A percentile compares a stretch with the other conserved stretches of the same genome.
These are phyloP conservation scores for Rhizoctonia solani DNA, from an alignment of 1,284 basidiomycete species.

Conservation along the genomic window DNA sequence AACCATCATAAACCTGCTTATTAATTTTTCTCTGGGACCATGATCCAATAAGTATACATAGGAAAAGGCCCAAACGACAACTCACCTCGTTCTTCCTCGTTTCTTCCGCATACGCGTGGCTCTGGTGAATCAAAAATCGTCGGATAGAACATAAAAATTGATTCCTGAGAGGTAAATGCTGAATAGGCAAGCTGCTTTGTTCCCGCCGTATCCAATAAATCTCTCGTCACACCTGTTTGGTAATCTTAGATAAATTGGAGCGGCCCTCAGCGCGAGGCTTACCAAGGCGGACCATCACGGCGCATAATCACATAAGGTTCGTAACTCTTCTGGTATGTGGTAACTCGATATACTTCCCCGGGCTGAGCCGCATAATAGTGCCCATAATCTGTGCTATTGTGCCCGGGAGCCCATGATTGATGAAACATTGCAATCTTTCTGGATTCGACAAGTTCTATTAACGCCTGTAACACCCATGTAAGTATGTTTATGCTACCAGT, in stretches of 20 bases:
- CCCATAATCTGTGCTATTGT: constrained; percentile 77
- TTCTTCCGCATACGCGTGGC: constrained; percentile 76
- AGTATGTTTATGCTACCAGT: neutral
- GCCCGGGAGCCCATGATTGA: constrained; percentile 72
- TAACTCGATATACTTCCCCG: constrained; percentile 73
- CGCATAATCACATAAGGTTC: constrained; percentile 83
- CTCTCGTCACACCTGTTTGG: constrained; percentile 75
- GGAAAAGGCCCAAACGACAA: constrained; percentile 3
- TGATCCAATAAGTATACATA: too few relatives aligned
- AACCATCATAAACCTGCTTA: constrained; percentile 74
- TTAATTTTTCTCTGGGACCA: constrained; percentile 66
- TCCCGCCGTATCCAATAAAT: constrained; percentile 83
- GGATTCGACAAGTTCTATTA: constrained; percentile 59
- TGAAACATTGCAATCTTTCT: constrained; percentile 74
- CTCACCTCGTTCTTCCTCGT: constrained; percentile 67
- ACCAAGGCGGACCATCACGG: constrained; percentile 75
- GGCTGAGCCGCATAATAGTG: constrained; percentile 64
- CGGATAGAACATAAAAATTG: constrained; percentile 76
- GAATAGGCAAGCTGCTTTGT: constrained; percentile 69
- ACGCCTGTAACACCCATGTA: constrained; percentile 48
- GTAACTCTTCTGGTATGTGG: constrained; percentile 75
- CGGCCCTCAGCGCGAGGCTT: neutral
- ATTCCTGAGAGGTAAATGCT: constrained; percentile 69
- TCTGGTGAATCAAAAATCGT: constrained; percentile 85
- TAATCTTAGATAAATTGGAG: neutral